Evolutionary conservation across 148 eudicot species (phyloP), one percentile per base, ranked within the genome.

Genomic region (Limonium bicolor): DNA sequence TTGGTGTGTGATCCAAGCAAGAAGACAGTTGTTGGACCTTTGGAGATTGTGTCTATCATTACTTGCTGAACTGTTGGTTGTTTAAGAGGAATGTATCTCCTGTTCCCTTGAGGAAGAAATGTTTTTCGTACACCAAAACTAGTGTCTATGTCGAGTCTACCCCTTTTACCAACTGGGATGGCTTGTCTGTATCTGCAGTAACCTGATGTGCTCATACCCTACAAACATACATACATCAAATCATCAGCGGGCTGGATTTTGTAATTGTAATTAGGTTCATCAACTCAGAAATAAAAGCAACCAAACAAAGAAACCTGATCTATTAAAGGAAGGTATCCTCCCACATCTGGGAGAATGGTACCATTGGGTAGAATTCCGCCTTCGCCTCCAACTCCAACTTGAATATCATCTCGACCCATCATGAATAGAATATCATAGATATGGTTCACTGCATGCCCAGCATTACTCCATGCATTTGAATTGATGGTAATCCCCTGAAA

Each of bases 371-470:
- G 69, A 41, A 88, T 80, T 27, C 84, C 94, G 36, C 86, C 96
- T 33, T 83, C 96, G 10, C 96, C 96, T 44, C 96, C 96, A 3
- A 80, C 74, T 4, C 96, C 94, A 15, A 88, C 81, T 17, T 62
- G 62, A 38, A 88, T 58, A 46, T 88, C 94, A 21, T 88, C 86
- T 2, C 96, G 66, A 5, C 62, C 86, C 96, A 88, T 83, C 96
- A 88, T 88, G 67, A 63, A 72, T 23, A 88, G 82, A 35, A 88
- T 28, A 60, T 88, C 92, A 35, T 88, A 83, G 0, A 88, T 35
- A 8, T 83, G 96, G 62, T 88, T 80, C 23, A 83, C 80, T 1
- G 96, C 76, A 29, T 83, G 96, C 16, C 96, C 96, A 8, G 86
- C 80, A 54, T 77, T 30, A 0, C 80, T 69, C 96, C 94, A 88